phyloP scores from a whole-genome alignment of 2,329 filamentous ascomycete genomes.

The Drechslerella stenobrocha region DNA sequence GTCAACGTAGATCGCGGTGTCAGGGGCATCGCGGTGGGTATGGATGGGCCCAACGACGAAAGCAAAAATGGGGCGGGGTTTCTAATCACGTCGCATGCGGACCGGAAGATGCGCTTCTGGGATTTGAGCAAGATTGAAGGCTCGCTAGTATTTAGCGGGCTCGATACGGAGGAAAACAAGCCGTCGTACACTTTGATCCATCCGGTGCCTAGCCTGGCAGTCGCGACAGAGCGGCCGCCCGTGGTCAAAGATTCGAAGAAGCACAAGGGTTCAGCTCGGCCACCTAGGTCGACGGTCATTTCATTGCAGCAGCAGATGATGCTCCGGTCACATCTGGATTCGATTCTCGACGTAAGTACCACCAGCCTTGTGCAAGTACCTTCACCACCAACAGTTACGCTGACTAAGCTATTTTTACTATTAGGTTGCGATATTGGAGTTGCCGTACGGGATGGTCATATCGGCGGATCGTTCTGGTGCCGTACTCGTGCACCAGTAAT shows the following conservation, averaged over 20 bases:
- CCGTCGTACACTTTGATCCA: conserved; percentile 72
- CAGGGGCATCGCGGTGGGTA: conserved; percentile 72
- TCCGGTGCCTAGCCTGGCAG: conserved; percentile 65
- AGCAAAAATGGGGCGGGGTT: conserved; percentile 67
- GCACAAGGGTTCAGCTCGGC: conserved; percentile 56
- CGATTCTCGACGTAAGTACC: conserved; percentile 71
- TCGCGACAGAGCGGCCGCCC: conserved; percentile 65
- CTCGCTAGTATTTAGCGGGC: conserved; percentile 78
- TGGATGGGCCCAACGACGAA: conserved; percentile 70
- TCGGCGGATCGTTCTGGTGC: conserved; percentile 86
- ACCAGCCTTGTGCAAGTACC: too few relatives aligned
- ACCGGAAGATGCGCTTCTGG: conserved; percentile 93
- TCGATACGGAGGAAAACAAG: conserved; percentile 69
- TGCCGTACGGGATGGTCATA: conserved; percentile 88
- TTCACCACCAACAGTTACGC: too few relatives aligned
- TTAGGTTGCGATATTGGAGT: conserved; percentile 72
- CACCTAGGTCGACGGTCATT: conserved; percentile 78
- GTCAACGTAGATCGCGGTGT: conserved; percentile 68
- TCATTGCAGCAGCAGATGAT: conserved; percentile 84
- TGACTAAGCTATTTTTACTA: too few relatives aligned
- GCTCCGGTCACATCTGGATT: conserved; percentile 82
- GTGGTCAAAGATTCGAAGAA: conserved; percentile 52
- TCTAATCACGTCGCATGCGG: conserved; percentile 82
- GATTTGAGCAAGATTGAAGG: conserved; percentile 77
- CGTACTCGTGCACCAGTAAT: conserved; percentile 75